These are phyloP conservation scores for Lentinus brumalis DNA, from an alignment of 768 basidiomycete genomes.

Conservation along the genomic window DNA sequence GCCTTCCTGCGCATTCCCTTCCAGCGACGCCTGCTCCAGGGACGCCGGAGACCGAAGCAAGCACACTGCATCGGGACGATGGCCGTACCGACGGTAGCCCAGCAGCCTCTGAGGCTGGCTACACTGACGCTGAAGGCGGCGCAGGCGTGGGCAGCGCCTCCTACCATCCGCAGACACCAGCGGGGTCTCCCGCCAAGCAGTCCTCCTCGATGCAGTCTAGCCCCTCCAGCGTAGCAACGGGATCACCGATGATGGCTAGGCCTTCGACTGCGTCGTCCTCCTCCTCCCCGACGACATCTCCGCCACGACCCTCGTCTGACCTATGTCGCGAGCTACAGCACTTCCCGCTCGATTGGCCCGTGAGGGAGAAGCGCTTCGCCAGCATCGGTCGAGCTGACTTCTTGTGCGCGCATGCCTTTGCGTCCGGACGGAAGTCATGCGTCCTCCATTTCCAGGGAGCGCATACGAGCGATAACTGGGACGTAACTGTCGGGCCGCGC, in stretches of 20 bases:
- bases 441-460: neutral
- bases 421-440: neutral
- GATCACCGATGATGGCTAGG: neutral
- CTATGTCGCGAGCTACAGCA: neutral
- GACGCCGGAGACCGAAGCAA: neutral
- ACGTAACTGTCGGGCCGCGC: neutral
- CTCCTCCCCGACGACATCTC: neutral
- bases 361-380: neutral
- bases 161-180: too few species aligned
- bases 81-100: neutral
- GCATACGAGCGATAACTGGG: neutral
- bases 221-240: neutral
- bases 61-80: neutral
- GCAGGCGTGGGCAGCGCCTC: too few species aligned
- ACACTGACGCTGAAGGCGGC: too few species aligned
- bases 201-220: neutral
- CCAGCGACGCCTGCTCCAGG: neutral
- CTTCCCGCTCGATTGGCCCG: neutral
- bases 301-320: neutral
- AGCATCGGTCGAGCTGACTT: neutral
- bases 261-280: neutral
- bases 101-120: too few species aligned
- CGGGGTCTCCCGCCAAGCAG: too few species aligned
- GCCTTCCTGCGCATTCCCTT: neutral
- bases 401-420: neutral